Conservation (phyloP, 2,329 filamentous ascomycete species). For the Dactylellina drechsleri region DNA sequence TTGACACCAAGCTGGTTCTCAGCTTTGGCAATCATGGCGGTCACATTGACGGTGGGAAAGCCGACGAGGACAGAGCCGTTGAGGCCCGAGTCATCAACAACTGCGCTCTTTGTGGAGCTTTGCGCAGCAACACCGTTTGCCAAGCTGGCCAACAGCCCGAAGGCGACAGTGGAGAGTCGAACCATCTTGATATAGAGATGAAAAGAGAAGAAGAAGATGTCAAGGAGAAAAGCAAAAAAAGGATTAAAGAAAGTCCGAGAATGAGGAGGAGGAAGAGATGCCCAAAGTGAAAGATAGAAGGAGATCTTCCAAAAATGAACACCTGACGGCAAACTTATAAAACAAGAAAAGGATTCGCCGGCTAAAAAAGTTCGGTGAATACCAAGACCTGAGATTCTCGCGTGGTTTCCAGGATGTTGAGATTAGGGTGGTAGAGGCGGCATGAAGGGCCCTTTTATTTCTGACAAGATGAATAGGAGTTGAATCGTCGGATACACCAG, state of each 20-base stretch:
- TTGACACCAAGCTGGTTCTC: slow-evolving; percentile 48
- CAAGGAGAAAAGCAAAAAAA: slow-evolving; percentile 1
- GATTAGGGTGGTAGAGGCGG: slow-evolving; percentile 18
- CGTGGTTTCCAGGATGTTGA: slow-evolving; percentile 53
- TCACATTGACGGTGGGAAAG: slow-evolving; percentile 36
- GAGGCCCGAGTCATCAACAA: slow-evolving; percentile 16
- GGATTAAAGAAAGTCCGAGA: slow-evolving; percentile 35
- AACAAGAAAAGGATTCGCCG: slow-evolving; percentile 13
- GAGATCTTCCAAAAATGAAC: slow-evolving; percentile 4
- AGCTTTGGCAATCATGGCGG: slow-evolving; percentile 36
- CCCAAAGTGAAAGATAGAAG: slow-evolving; percentile 25
- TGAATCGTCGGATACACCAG: slow-evolving; percentile 23
- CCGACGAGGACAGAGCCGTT: slow-evolving; percentile 28
- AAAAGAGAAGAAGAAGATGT: slow-evolving; percentile 8
- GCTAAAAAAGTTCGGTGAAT: slow-evolving; percentile 30
- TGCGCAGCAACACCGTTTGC: slow-evolving; percentile 39
- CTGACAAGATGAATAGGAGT: slow-evolving; percentile 23
- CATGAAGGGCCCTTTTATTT: slow-evolving; percentile 36
- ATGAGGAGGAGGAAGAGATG: slow-evolving; percentile 1
- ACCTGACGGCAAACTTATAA: slow-evolving; percentile 14
- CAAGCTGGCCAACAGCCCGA: slow-evolving; percentile 36
- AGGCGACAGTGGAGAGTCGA: slow-evolving; percentile 30
- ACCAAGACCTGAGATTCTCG: slow-evolving; percentile 44
- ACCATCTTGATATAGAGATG: slow-evolving; percentile 46
- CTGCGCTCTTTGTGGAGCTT: background rate